Percentiles rank a stretch among this genome's conserved stretches.
These are phyloP conservation scores for Tulasnella sp. DNA, from an alignment of 768 basidiomycete genomes.

Conservation along the genomic window DNA sequence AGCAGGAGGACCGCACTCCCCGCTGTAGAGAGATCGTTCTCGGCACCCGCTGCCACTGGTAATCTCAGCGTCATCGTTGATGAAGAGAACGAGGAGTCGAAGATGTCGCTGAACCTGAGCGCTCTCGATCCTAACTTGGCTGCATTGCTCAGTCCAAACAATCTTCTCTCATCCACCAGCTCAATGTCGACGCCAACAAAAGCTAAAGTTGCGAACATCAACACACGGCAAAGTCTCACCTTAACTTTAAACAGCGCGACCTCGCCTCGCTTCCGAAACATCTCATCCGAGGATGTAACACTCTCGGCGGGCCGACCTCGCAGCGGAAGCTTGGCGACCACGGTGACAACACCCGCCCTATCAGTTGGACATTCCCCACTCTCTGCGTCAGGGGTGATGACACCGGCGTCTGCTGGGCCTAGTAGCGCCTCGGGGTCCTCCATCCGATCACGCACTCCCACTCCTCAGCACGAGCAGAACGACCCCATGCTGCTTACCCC, in stretches of 20 bases:
- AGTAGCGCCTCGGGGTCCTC: not conserved
- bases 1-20: not conserved
- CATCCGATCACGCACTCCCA: not conserved
- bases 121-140: not conserved
- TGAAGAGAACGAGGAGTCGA: not conserved
- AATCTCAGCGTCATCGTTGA: not conserved
- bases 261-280: not conserved
- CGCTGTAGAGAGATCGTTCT: not conserved
- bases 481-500: not conserved
- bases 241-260: not conserved
- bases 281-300: not conserved
- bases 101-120: not conserved
- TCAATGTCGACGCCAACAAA: not conserved
- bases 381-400: not conserved
- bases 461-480: not conserved
- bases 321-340: not conserved
- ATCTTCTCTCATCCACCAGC: not conserved
- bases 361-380: not conserved
- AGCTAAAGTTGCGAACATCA: not conserved
- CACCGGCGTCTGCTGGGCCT: not conserved
- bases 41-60: not conserved
- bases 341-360: not conserved
- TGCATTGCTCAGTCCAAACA: constrained; percentile 3
- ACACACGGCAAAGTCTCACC: not conserved
- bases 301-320: not conserved